Base-by-base conservation (phyloP, 805 yeast genomes). In the Groenewaldozyma tartarivorans region DNA sequence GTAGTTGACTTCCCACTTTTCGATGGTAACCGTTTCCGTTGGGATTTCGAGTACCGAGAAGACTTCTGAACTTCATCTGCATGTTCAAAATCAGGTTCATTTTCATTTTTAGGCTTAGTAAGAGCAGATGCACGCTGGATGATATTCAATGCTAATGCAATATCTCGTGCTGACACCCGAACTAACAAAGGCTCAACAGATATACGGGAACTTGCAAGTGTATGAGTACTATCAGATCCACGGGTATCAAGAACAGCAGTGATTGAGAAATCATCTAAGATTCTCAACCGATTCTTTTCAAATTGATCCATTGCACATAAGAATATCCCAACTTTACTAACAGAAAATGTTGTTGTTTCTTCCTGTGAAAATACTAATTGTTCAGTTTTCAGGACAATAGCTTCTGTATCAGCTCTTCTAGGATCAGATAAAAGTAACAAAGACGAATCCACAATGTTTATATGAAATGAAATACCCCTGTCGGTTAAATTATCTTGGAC, bases 241-340 rank as follows among this genome's bases (percentile, higher is more conserved):
- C 86, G 67, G 5, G 74, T 68, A 54, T 90, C 96, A 41, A 82
- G 62, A 0, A 85, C 74, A 42, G 83, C 68, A 1, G 87, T 76
- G 2, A 86, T 63, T 1, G 94, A 81, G 59, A 90, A 92, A 51
- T 92, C 96, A 58, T 92, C 96, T 44, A 92, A 68, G 21, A 92
- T 72, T 41, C 96, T 66, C 38, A 87, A 65, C 40, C 79, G 68
- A 41, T 70, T 70, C 7, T 71, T 70, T n/a, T 79, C 79, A 39
- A 68, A 70, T 3, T 72, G 56, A 48, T 79, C 72, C 94, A 92
- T 87, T 19, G 67, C 70, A 36, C 87, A 75, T 44, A 92, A 63
- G 53, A 83, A 92, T 80, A 92, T 76, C 2, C 97, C 96, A 39
- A 87, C 75, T 44, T 81, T 84, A 48, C 79, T 73, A 0, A 84